Evolutionary conservation across 2,329 filamentous ascomycete species (phyloP), one percentile per base, ranked within the genome.

Genomic region (Podosphaera leucotricha): DNA sequence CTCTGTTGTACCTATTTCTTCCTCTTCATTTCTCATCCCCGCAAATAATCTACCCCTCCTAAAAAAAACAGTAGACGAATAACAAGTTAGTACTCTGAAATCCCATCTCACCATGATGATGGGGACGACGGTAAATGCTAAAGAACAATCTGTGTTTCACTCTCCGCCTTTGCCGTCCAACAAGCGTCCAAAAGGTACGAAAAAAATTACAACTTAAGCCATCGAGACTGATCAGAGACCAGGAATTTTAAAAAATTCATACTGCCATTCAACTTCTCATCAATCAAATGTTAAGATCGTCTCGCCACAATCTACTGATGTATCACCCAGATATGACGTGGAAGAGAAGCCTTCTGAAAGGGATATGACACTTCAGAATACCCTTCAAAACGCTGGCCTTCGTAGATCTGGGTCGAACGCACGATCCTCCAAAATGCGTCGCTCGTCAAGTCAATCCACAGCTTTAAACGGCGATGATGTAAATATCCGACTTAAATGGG

Each of bases 231-330:
- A 33, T 33, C 6, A 13, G 13, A 33, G 6, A 33, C 15, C 52
- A 94, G 87, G 87, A 53, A 95, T 95, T 55, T 74, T 95, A 54
- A 95, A 95, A 65, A 93, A 93, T 66, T 78, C 81, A 41, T 83
- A 71, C 48, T 77, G 70, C 47, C 71, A 73, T 24, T 70, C 75
- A 18, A 66, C 69, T 26, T 56, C 62, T 19, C 59, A 64, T 15
- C 61, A 60, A 49, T 57, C 61, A 18, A 60, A 60, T 18, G 52
- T 55, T 44, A 53, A 60, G 41, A 62, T 59, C 48, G 68, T 61
- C 53, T 71, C 60, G 52, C 70, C 55, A 55, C 57, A 54, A 48
- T 43, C 47, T 11, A 48, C 51, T 1, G 50, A 49, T 41, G 24
- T 50, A 16, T 51, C 47, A 6, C 24, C 56, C 59, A 20, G 55